Evolutionary conservation across 2,329 filamentous ascomycete genomes (phyloP), one percentile per base, ranked within the genome.

Genomic region (Macroventuria anomochaeta): DNA sequence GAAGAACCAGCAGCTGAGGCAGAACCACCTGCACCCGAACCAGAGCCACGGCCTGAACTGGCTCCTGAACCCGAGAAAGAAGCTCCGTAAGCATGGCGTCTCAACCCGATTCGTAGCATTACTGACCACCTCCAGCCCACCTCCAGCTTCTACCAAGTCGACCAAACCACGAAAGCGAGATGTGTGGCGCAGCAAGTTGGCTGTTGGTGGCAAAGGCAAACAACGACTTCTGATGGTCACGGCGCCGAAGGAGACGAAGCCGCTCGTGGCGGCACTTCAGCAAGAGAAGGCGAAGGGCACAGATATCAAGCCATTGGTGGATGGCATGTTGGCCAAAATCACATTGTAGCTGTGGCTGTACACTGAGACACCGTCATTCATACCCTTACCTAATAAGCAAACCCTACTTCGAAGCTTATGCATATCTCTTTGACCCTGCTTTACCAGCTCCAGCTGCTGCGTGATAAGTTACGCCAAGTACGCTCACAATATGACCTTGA

Each of bases 221-320:
- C 52, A 55, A n/a, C 46, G 46, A 20, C 34, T 63, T 20, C 52
- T 59, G 3, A 51, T 53, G 18, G 39, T 54, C 11, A 47, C 47
- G 5, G 59, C 58, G 3, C 53, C 53, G 8, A 43, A 29, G 25
- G 59, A 63, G 40, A 55, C 61, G 23, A 55, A 57, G 25, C 53
- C 50, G 0, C 53, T 65, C 8, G 52, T 67, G 2, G 46, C 60
- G 26, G 46, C 59, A 13, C 58, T 71, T 2, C 47, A 58, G 11
- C 57, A 62, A 23, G 60, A 65, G 46, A 69, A 65, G 50, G 62
- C 61, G 34, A 60, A 58, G 7, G 68, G 68, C 15, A 54, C 46
- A 8, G 62, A 67, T 39, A 57, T 70, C 36, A 62, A 62, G 38
- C 50, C 59, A 7, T 41, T 65, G 32, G 50, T 59, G 11, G 57